Evolutionary conservation across 2,329 filamentous ascomycete species (phyloP), one percentile per base, ranked within the genome.

Genomic region (Neurospora sp.): DNA sequence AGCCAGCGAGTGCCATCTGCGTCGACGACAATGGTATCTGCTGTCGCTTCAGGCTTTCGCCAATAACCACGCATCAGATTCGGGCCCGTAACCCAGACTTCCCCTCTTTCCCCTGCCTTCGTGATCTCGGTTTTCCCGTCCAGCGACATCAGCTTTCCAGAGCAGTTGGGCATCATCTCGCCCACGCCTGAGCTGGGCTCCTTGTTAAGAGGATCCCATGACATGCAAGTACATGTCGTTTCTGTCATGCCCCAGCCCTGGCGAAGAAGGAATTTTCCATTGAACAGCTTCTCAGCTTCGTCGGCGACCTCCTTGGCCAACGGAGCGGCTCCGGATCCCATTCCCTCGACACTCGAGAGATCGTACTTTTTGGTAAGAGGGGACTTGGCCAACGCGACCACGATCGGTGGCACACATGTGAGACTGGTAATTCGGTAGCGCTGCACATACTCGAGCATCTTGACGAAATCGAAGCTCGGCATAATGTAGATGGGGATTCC

Each of bases 171-270:
- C 72, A 87, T 83, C 33, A 92, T 77, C 78, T 91, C 88, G 67
- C 91, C 92, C 1, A 94, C 91, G 2, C 83, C 78, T 1, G 76
- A 70, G 75, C 83, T 75, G 78, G 79, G 38, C 2, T 77, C 72
- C 5, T 76, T 77, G 38, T 83, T 78, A 1, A 83, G 78, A 0
- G 88, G 86, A 72, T 91, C 83, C 85, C 89, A 93, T 6, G 84
- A 84, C 12, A 91, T 84, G 19, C 86, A 83, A 0, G 90, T 88
- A 78, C 92, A 95, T 0, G 92, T 96, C 2, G 86, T 81, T 77
- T 96, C 92, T 1, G 92, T 96, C 92, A 96, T 95, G 5, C 93
- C 93, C 91, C 92, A 96, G 4, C 92, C 92, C 79, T 95, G 92
- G 76, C 82, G 81, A 12, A 85, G 73, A 2, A 73, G 68, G 8